Conservation (phyloP, 768 basidiomycete genomes). For the Sutorius australiensis region DNA sequence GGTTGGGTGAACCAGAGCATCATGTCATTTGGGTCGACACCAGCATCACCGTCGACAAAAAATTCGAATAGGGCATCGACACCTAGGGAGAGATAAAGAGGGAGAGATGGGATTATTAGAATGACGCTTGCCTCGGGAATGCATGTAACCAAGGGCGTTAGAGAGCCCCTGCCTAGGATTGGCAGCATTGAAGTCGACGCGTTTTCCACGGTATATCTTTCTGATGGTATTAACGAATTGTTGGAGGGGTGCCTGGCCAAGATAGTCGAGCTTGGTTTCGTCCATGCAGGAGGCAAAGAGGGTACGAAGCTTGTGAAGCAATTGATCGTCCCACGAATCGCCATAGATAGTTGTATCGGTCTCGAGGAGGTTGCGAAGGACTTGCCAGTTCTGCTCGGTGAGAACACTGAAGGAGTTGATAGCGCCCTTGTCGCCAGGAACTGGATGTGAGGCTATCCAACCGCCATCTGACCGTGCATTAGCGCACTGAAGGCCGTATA, state of each 20-base stretch:
- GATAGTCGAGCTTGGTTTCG: conserved; percentile 67
- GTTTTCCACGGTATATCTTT: conserved; percentile 54
- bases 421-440: conserved; percentile 80
- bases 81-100: conserved; percentile 41
- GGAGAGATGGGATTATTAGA: not conserved
- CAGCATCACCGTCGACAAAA: conserved; percentile 83
- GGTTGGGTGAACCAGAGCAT: conserved; percentile 83
- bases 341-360: conserved; percentile 36
- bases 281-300: conserved; percentile 83
- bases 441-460: conserved; percentile 77
- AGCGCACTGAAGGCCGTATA: conserved; percentile 1
- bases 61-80: conserved; percentile 78
- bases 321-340: conserved; percentile 45
- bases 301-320: conserved; percentile 61
- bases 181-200: conserved; percentile 35
- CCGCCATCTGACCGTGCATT: conserved; percentile 60
- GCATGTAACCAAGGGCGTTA: conserved; percentile 77
- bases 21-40: conserved; percentile 82
- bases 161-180: conserved; percentile 60
- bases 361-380: conserved; percentile 72
- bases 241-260: conserved; percentile 68
- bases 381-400: conserved; percentile 69
- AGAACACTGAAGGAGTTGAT: conserved; percentile 73
- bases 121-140: conserved; percentile 65
- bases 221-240: conserved; percentile 61